Conservation (phyloP, 768 basidiomycete genomes). For the Russula earlei region DNA sequence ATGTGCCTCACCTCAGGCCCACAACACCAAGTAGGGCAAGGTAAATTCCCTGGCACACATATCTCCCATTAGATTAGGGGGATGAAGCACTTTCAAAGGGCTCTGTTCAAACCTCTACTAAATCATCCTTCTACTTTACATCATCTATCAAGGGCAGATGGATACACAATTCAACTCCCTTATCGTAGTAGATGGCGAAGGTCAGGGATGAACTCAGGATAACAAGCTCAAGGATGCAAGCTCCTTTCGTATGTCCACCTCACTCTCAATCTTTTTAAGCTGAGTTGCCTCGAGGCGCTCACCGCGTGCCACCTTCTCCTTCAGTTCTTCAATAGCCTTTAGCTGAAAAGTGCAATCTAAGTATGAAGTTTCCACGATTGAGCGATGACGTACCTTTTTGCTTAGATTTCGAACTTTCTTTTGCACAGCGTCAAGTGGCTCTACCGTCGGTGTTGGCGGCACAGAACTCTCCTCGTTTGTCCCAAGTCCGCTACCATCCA, state of each 20-base stretch:
- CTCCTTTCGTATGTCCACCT: conserved; percentile 76
- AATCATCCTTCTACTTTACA: not conserved
- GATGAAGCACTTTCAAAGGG: too few relatives aligned
- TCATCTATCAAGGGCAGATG: not conserved
- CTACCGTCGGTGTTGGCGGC: conserved; percentile 47
- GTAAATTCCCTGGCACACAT: too few relatives aligned
- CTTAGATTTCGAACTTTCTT: conserved; percentile 93
- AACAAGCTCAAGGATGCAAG: conserved; percentile 34
- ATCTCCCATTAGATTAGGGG: too few relatives aligned
- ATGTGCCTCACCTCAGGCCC: too few relatives aligned
- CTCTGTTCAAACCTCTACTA: too few relatives aligned
- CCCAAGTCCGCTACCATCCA: conserved; percentile 18
- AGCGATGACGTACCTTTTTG: conserved; percentile 66
- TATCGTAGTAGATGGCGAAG: not conserved
- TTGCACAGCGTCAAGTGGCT: conserved; percentile 64
- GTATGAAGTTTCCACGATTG: conserved; percentile 5
- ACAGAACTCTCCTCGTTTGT: conserved; percentile 28
- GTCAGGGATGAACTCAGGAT: not conserved
- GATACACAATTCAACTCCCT: not conserved
- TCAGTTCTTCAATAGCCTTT: conserved; percentile 98
- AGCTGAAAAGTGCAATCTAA: conserved; percentile 40
- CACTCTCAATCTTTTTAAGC: conserved; percentile 92
- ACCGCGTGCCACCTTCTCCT: conserved; percentile 82
- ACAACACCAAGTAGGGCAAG: too few relatives aligned
- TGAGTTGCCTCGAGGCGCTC: conserved; percentile 93